Conservation (phyloP, 805 yeast genomes). For the Kluyveromyces lactis region DNA sequence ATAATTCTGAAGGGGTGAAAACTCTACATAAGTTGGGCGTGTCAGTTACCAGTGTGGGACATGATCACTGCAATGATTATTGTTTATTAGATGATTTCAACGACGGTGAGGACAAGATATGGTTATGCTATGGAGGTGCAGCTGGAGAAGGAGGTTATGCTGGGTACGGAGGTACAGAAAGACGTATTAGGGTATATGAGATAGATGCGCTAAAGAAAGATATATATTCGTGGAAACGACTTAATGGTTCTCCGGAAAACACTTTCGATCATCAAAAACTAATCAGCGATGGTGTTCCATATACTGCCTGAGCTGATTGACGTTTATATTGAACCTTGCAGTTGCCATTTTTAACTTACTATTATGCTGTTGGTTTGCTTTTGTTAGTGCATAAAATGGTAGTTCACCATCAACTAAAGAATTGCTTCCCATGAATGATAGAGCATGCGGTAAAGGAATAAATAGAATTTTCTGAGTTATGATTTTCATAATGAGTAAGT, state of each 20-base stretch:
- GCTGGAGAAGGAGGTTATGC: slow-evolving; percentile 95
- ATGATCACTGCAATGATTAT: slow-evolving; percentile 92
- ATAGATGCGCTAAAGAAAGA: slow-evolving; percentile 42
- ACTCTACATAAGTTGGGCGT: slow-evolving; percentile 61
- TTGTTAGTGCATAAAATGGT: slow-evolving; percentile 18
- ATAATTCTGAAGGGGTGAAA: slow-evolving; percentile 59
- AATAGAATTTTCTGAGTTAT: slow-evolving; percentile 14
- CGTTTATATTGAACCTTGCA: slow-evolving; percentile 15
- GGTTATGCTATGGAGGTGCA: slow-evolving; percentile 94
- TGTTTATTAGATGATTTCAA: slow-evolving; percentile 54
- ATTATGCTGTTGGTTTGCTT: slow-evolving; percentile 10
- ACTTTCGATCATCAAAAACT: slow-evolving; percentile 44
- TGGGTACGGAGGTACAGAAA: slow-evolving; percentile 81
- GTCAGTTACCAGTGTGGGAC: slow-evolving; percentile 73
- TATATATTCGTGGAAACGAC: slow-evolving; percentile 61
- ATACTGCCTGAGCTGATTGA: slow-evolving; percentile 23
- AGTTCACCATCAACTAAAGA: slow-evolving; percentile 14
- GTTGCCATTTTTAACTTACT: slow-evolving; percentile 14
- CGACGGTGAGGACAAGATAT: slow-evolving; percentile 37
- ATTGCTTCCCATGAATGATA: slow-evolving; percentile 23
- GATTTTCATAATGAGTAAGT: slow-evolving; percentile 17
- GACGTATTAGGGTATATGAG: slow-evolving; percentile 70
- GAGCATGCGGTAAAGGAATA: slow-evolving; percentile 17
- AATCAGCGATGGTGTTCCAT: slow-evolving; percentile 36
- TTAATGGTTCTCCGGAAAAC: slow-evolving; percentile 45